Evolutionary conservation across 2,329 filamentous ascomycete species (phyloP).

Genomic region (Zasmidium citrigriseum): DNA sequence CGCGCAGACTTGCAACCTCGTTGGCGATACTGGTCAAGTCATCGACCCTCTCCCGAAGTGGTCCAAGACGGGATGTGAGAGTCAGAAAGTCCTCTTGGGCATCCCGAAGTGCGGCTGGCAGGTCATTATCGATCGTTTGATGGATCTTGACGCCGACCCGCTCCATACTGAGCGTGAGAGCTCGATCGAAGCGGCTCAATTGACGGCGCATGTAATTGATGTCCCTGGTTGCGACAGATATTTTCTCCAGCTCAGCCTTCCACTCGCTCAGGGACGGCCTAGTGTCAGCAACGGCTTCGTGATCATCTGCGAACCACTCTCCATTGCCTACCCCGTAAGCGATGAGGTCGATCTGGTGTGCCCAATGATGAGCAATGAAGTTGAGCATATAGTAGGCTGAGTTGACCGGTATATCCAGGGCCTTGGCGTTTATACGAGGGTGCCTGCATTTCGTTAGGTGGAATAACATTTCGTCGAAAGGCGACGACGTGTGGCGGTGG

Average conservation of each 20-base stretch:
- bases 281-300: conserved; percentile 17
- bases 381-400: conserved; percentile 22
- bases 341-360: conserved; percentile 22
- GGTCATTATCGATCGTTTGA: not conserved
- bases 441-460: conserved; percentile 14
- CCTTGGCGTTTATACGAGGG: not conserved
- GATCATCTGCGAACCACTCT: conserved; percentile 27
- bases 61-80: conserved; percentile 18
- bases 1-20: conserved; percentile 23
- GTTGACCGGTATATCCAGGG: conserved; percentile 5
- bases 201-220: conserved; percentile 26
- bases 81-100: conserved; percentile 28
- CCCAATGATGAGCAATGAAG: conserved; percentile 18
- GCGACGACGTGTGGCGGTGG: conserved; percentile 11
- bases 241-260: conserved; percentile 20
- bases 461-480: conserved; percentile 18
- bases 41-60: conserved; percentile 21
- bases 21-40: conserved; percentile 21
- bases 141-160: conserved; percentile 20
- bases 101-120: conserved; percentile 14
- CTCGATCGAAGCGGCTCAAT: conserved; percentile 23
- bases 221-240: conserved; percentile 18
- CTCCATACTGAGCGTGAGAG: conserved; percentile 24
- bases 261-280: conserved; percentile 15
- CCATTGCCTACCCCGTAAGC: conserved; percentile 13